Percentiles rank a stretch among this genome's conserved stretches.
These are phyloP conservation scores for Phaeosphaeria sp. DNA, from an alignment of 2,329 filamentous ascomycete species.

Conservation along the genomic window DNA sequence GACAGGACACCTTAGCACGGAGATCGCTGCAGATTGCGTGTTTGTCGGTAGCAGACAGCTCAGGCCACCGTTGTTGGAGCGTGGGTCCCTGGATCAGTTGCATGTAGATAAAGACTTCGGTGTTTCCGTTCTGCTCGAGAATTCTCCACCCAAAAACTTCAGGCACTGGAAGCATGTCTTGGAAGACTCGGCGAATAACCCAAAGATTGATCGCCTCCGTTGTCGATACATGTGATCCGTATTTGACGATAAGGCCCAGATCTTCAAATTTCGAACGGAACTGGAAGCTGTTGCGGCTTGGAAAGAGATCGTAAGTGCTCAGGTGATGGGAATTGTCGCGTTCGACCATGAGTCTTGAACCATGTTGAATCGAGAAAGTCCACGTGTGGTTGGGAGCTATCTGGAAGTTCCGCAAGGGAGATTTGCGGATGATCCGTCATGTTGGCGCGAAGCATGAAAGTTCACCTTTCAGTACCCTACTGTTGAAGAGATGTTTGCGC, in stretches of 20 bases:
- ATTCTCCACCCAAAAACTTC: slow-evolving; percentile 22
- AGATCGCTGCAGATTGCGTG: slow-evolving; percentile 13
- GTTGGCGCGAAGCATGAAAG: too few species aligned
- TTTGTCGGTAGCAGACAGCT: slow-evolving; percentile 9
- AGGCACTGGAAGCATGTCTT: slow-evolving; percentile 13
- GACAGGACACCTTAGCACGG: slow-evolving; percentile 3
- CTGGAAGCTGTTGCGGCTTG: not conserved
- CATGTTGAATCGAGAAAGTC: slow-evolving; percentile 12
- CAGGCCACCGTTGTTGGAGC: slow-evolving; percentile 11
- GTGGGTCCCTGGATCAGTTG: slow-evolving; percentile 18
- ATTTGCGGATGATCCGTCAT: too few species aligned
- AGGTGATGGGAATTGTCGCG: slow-evolving; percentile 6
- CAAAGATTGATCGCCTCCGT: slow-evolving; percentile 20
- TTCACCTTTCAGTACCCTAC: too few species aligned
- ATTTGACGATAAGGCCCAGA: slow-evolving; percentile 20
- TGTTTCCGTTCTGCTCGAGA: slow-evolving; percentile 3
- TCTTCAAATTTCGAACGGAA: slow-evolving; percentile 14
- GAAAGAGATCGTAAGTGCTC: slow-evolving; percentile 7
- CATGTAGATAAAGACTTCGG: slow-evolving; percentile 23
- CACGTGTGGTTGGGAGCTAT: slow-evolving; percentile 10
- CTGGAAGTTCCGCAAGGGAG: slow-evolving; percentile 8
- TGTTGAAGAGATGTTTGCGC: too few species aligned
- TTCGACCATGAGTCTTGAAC: slow-evolving; percentile 13
- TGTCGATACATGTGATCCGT: slow-evolving; percentile 8
- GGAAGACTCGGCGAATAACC: slow-evolving; percentile 10